phyloP scores from a whole-genome alignment of 2,329 filamentous ascomycete genomes.

The Nothopassalora personata region DNA sequence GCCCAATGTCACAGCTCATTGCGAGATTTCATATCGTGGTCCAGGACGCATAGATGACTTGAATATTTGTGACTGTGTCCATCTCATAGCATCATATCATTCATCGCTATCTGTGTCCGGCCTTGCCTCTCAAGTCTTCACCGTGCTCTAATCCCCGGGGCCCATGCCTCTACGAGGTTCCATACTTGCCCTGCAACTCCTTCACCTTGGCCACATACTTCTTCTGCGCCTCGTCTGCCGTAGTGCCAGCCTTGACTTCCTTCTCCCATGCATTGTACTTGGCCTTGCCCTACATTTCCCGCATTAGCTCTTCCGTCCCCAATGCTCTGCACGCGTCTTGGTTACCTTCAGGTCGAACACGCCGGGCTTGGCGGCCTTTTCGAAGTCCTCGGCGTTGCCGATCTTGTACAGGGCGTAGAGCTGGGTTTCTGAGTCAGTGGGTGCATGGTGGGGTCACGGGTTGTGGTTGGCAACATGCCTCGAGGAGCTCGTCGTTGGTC shows the following conservation, averaged over 20 bases:
- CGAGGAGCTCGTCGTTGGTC: slow-evolving; percentile 2
- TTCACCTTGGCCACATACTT: slow-evolving; percentile 71
- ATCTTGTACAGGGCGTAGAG: slow-evolving; percentile 6
- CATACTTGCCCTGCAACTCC: slow-evolving; percentile 63
- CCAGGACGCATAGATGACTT: background rate
- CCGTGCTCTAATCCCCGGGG: background rate
- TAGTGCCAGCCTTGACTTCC: slow-evolving; percentile 58
- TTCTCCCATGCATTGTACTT: slow-evolving; percentile 77
- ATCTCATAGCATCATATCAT: background rate
- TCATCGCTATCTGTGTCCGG: background rate
- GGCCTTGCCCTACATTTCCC: slow-evolving; percentile 51
- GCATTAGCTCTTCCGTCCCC: background rate
- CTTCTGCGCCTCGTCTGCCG: slow-evolving; percentile 64
- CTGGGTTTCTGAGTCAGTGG: background rate
- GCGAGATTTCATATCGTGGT: background rate
- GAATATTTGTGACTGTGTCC: background rate
- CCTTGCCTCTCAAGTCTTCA: background rate
- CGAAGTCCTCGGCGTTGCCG: slow-evolving; percentile 1
- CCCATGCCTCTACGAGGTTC: slow-evolving; percentile 26
- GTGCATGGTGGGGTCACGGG: background rate
- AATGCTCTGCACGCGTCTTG: background rate
- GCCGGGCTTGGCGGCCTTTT: background rate
- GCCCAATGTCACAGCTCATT: too few relatives aligned
- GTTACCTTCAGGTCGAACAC: slow-evolving; percentile 3
- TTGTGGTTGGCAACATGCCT: background rate